Conservation (phyloP, 257 asterid genomes). For the Przewalskia tangutica region DNA sequence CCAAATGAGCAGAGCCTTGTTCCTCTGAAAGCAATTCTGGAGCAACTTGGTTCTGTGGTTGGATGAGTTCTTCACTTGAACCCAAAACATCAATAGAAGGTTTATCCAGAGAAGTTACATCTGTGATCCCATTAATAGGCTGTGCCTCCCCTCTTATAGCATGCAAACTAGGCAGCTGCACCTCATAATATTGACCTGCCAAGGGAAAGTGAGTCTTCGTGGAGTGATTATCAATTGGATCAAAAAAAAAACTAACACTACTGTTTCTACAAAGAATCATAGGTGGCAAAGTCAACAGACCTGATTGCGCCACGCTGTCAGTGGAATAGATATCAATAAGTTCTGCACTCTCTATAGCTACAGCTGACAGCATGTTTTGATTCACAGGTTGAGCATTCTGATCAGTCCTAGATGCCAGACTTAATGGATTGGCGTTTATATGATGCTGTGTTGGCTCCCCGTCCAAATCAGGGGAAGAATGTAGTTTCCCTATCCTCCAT, state of each 20-base stretch:
- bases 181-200: conserved; percentile 15
- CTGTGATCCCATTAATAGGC: conserved; percentile 13
- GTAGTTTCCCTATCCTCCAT: conserved; percentile 73
- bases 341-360: conserved; percentile 1
- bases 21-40: conserved; percentile 19
- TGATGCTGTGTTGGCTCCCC: conserved; percentile 13
- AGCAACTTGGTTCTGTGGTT: conserved; percentile 14
- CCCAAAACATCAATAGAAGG: conserved; percentile 12
- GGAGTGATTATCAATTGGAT: not conserved
- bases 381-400: conserved; percentile 14
- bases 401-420: conserved; percentile 6
- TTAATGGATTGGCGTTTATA: not conserved
- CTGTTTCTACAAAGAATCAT: conserved; percentile 8
- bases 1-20: conserved; percentile 18
- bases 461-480: conserved; percentile 27
- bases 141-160: conserved; percentile 2
- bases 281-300: conserved; percentile 10
- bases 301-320: not conserved
- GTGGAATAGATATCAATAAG: conserved; percentile 2
- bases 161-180: conserved; percentile 8
- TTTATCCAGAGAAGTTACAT: conserved; percentile 11
- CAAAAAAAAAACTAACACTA: not conserved
- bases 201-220: not conserved
- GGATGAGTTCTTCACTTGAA: conserved; percentile 19
- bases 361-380: conserved; percentile 3